Base-by-base conservation (phyloP, 2,329 filamentous ascomycete genomes). In the Diplodia intermedia region DNA sequence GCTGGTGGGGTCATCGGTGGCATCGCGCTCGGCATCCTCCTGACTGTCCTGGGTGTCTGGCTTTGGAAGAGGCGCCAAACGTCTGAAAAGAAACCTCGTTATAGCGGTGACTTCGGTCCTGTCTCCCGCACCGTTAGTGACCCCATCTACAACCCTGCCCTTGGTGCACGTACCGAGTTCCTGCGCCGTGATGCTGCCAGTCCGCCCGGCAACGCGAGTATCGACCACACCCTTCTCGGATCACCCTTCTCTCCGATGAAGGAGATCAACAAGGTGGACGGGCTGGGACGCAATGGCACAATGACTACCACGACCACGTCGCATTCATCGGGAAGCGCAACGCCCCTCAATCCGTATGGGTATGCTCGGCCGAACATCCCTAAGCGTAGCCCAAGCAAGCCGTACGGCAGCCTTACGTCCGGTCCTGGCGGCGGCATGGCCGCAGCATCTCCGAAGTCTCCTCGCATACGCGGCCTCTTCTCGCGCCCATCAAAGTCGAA, bases 1-100 rank as follows among this genome's bases (percentile, higher is more conserved):
- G 77, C 73, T 14, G 78, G 77, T 14, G 78, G 77, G 15, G 75
- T 80, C 70, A 75, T 80, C 55, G 77, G 78, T 0, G 78, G 78
- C 18, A 73, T 79, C 14, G 70, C 78, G 20, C 71, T 79, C 26
- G 78, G 78, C 63, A 74, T 74, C 47, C 75, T 79, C 9, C 71
- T 73, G 23, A 73, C 74, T 49, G 68, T 78, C 33, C 74, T 71
- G 18, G 68, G 77, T 36, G 69, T 78, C 40, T 79, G 77, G 77
- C 52, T 76, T 40, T 74, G 77, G 72, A 76, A 74, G 54, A 77
- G 75, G 65, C 76, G 75, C 29, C 74, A 78, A 60, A 67, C 70
- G 1, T n/a, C 36, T 4, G 69, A 74, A 23, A 70, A 70, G 26
- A 74, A 75, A 53, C 69, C 74, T 57, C 75, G 77, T 43, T 79